Base-by-base conservation (phyloP, 2,329 filamentous ascomycete species). In the Ascosphaera pollenicola region DNA sequence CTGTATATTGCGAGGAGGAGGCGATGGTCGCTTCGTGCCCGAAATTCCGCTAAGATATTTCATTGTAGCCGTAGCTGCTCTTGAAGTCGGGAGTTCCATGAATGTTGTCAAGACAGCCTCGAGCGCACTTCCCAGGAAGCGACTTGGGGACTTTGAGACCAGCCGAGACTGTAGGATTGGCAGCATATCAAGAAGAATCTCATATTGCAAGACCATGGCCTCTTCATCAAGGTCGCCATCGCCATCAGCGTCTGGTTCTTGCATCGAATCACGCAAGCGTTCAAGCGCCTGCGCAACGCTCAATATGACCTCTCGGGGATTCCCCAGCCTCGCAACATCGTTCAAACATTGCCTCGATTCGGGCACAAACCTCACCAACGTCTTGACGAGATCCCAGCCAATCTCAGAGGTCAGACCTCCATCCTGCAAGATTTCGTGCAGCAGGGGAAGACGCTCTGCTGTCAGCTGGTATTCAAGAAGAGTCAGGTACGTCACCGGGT, bases 401-500 rank as follows among this genome's bases (percentile, higher is more conserved):
- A 77, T 76, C 45, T 74, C 73, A 35, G 62, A 63, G 3, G 70
- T 73, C 28, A 77, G 53, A 36, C 62, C 65, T 43, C 68, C 62
- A 60, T 75, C 70, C 50, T 74, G 69, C 11, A 77, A 58, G 16
- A 75, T 59, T 28, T 62, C 56, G 47, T 73, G 71, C 17, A 77
- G 57, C 2, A 64, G 59, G 0, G 70, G 69, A 16, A 77, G 56
- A 39, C 66, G 70, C 40, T 68, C 63, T 28, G 62, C 59, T 6
- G 63, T 73, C 37, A 77, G 58, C 48, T 75, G 73, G 54, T 75
- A 73, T 48, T 76, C 73, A 39, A 77, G 54, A 35, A 76, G 60
- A 11, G 73, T 76, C 37, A 75, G 61, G 50, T 77, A 77, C n/a
- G 70, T 75, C 41, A 75, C 55, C 48, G 74, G 71, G 52, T 77